Conservation (phyloP, 164 flowering plant species). For the Taxillus chinensis region DNA sequence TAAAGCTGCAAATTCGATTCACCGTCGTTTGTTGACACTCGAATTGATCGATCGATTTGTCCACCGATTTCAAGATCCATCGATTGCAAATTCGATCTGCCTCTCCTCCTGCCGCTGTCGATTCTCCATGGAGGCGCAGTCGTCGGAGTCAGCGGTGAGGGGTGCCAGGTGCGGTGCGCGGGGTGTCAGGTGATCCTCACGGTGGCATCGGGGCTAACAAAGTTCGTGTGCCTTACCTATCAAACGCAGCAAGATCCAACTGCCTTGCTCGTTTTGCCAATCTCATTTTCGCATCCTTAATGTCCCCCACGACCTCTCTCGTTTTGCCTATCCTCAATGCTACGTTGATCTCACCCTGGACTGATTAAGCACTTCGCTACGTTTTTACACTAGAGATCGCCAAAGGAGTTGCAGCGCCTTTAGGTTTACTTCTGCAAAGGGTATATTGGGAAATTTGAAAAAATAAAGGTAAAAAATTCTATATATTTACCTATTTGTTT, state of each 20-base stretch:
- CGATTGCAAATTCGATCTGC: constrained; percentile 18
- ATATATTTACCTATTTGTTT: too few species aligned
- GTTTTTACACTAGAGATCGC: too few species aligned
- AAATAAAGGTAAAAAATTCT: too few species aligned
- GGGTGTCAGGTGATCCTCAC: constrained; percentile 72
- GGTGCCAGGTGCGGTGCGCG: constrained; percentile 77
- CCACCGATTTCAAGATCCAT: constrained; percentile 11
- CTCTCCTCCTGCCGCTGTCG: constrained; percentile 8
- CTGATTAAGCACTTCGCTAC: constrained; percentile 29
- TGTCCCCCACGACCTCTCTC: constrained; percentile 76
- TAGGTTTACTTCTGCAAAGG: too few species aligned
- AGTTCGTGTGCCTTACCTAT: constrained; percentile 73
- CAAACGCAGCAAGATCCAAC: constrained; percentile 76
- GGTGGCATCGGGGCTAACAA: constrained; percentile 50
- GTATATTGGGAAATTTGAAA: too few species aligned
- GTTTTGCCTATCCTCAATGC: constrained; percentile 88
- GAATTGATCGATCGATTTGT: neutral
- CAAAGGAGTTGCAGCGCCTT: too few species aligned
- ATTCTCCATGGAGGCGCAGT: constrained; percentile 15
- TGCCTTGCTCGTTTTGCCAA: constrained; percentile 82
- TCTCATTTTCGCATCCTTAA: constrained; percentile 92
- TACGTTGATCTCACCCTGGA: constrained; percentile 58
- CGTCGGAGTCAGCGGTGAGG: constrained; percentile 2
- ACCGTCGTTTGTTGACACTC: neutral
- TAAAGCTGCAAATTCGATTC: neutral